phyloP scores from a whole-genome alignment of 495 filamentous ascomycete species.

The Penicillium canescens region DNA sequence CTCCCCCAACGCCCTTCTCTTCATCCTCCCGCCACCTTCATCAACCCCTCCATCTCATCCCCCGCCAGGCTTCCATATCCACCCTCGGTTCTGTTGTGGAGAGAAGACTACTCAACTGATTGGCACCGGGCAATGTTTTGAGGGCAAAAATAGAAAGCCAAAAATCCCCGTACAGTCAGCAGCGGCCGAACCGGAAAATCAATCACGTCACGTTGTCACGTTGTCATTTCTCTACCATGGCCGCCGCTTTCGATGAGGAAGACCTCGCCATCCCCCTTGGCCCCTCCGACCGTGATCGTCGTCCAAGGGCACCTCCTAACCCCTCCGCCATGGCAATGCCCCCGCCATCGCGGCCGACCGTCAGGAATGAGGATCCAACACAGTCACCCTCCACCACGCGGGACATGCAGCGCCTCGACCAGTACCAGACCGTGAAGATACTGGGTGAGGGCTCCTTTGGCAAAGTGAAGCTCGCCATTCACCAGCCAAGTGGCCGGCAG shows the following conservation, averaged over 20 bases:
- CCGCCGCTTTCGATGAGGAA: constrained; percentile 72
- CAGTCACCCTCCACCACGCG: constrained; percentile 48
- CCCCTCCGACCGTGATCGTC: constrained; percentile 58
- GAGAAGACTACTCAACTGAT: constrained; percentile 31
- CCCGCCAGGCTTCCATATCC: constrained; percentile 25
- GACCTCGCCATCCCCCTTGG: constrained; percentile 88
- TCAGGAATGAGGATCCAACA: constrained; percentile 31
- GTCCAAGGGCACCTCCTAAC: constrained; percentile 29
- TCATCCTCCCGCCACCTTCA: background rate
- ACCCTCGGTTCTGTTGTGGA: constrained; percentile 32
- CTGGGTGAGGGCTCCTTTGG: constrained; percentile 96
- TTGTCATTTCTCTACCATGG: constrained; percentile 42
- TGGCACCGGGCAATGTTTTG: constrained; percentile 24
- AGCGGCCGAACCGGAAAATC: constrained; percentile 32
- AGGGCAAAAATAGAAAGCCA: constrained; percentile 16
- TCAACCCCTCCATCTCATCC: constrained; percentile 16
- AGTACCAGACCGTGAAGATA: constrained; percentile 86
- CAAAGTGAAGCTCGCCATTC: constrained; percentile 95
- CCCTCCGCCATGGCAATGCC: constrained; percentile 50
- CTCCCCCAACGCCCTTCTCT: background rate
- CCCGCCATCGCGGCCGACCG: constrained; percentile 43
- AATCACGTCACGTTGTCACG: constrained; percentile 52
- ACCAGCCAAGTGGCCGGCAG: constrained; percentile 86
- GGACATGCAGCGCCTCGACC: constrained; percentile 78
- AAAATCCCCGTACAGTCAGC: constrained; percentile 23